These are phyloP conservation scores for Nakazawaea laoshanensis DNA, from an alignment of 805 yeast genomes.

Conservation along the genomic window DNA sequence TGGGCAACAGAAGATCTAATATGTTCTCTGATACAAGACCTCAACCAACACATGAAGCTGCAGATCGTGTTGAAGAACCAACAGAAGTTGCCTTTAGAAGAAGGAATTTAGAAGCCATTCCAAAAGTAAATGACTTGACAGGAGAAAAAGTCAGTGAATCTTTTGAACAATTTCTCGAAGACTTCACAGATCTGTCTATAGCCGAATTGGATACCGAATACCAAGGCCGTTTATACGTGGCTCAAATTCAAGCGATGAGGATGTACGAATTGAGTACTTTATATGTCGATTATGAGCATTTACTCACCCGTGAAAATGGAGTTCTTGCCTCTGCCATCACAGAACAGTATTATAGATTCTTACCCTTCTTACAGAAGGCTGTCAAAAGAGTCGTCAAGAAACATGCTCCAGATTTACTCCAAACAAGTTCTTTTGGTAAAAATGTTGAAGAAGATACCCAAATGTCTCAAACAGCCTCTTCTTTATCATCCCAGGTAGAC, in stretches of 20 bases:
- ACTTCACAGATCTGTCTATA: constrained; percentile 38
- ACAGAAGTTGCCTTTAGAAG: constrained; percentile 31
- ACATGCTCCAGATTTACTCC: constrained; percentile 66
- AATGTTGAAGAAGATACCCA: constrained; percentile 20
- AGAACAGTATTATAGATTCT: constrained; percentile 88
- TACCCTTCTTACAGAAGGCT: constrained; percentile 76
- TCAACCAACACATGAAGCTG: constrained; percentile 2
- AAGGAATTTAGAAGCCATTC: constrained; percentile 59
- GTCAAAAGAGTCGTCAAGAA: constrained; percentile 63
- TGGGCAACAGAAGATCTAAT: constrained; percentile 15
- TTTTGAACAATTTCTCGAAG: constrained; percentile 76
- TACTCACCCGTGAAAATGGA: constrained; percentile 70
- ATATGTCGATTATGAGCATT: constrained; percentile 78
- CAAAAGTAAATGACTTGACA: constrained; percentile 82
- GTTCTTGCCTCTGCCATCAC: constrained; percentile 82
- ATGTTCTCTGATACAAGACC: constrained; percentile 15
- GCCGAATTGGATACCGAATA: constrained; percentile 26
- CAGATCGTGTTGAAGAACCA: constrained; percentile 15
- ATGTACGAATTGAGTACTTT: constrained; percentile 67
- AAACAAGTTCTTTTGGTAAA: constrained; percentile 28
- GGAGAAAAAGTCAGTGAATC: constrained; percentile 92
- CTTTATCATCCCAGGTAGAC: constrained; percentile 35
- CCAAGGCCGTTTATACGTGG: constrained; percentile 57
- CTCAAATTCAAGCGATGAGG: constrained; percentile 77
- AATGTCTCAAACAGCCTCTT: constrained; percentile 23